Base-by-base conservation (phyloP, 2,329 filamentous ascomycete species). In the Phyllosticta paracitricarpa region DNA sequence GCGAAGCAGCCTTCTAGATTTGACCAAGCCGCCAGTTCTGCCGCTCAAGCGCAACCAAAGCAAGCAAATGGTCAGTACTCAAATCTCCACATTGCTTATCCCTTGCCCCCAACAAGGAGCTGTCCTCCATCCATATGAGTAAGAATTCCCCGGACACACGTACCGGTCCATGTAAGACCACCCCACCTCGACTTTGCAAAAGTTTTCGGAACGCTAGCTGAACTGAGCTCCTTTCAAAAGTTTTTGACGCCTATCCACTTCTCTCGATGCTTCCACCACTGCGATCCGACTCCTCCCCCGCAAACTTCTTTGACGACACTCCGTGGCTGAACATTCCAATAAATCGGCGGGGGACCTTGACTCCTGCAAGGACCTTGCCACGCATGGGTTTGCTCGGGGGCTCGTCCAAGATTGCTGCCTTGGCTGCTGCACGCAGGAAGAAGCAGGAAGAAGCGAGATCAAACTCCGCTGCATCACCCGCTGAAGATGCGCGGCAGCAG, bases 381-480 rank as follows among this genome's bases (percentile, higher is more conserved):
- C 78, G 77, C 56, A 83, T 86, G 19, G 88, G 91, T 2, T 79
- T 99, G 0, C 75, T 96, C 2, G 95, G 94, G 30, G 95, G 94
- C 35, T 83, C 85, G 8, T 81, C 74, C 2, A 99, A 99, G 69
- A 79, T 99, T 54, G 93, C 96, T 68, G 91, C 91, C 56, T 78
- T 99, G 52, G 92, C 93, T 58, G 91, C 91, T 35, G 88, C 89
- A 59, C 83, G 91, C 28, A 92, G 91, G 72, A 92, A 89, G 75
- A 96, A 91, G 73, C 86, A 85, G 14, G 86, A 85, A 30, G 85
- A 87, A 51, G 85, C 83, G 67, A 77, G 71, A 57, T 69, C 70
- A 48, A 65, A 61, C 19, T 61, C 66, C 25, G 30, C 66, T 14
- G 51, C 58, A 9, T 59, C 60, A 7, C 54, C 51, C 30, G 40